Base-by-base conservation (phyloP, 2,329 filamentous ascomycete species). In the Trichophyton benhamiae region DNA sequence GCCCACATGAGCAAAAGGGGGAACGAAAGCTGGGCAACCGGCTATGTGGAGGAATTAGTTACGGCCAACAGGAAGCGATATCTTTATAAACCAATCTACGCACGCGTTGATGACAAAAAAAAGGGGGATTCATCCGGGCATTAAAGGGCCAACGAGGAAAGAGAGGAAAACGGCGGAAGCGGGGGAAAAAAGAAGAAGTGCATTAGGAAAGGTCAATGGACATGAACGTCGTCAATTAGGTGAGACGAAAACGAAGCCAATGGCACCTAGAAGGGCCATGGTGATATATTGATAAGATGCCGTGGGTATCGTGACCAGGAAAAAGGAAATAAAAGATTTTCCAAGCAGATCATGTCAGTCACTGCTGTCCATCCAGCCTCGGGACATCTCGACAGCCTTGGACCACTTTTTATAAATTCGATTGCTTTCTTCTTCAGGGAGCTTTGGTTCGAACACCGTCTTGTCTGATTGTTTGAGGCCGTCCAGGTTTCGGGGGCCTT, bases 341-440 rank as follows among this genome's bases (percentile, higher is more conserved):
- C 15, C 25, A 55, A 55, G 46, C 17, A 55, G 17, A 36, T 55
- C 49, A 55, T 25, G 9, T 33, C 49, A 58, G 20, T 71, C 66
- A 25, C 63, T 65, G 6, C 64, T 63, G 52, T 73, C 68, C 63
- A 72, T 66, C 88, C 88, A 91, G 38, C 88, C 88, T 69, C 80
- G 83, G 68, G 84, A 87, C 87, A 91, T 91, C 71, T 87, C 78
- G 42, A 92, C 88, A 1, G 88, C 88, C 74, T 87, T 85, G 67
- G 84, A 81, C 88, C 88, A 91, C 66, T 83, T 82, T 67, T 79
- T 80, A 69, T 89, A 90, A 76, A 87, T 83, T 69, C 79, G 80
- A 36, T 72, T 72, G 63, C 85, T 83, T 67, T 83, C 80, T 63
- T 82, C 77, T 64, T 78, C 74, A 57, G 79, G 77, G 62, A 89